Evolutionary conservation across 176 grass and related monocot genomes (phyloP).

Genomic region (Oryza punctata): DNA sequence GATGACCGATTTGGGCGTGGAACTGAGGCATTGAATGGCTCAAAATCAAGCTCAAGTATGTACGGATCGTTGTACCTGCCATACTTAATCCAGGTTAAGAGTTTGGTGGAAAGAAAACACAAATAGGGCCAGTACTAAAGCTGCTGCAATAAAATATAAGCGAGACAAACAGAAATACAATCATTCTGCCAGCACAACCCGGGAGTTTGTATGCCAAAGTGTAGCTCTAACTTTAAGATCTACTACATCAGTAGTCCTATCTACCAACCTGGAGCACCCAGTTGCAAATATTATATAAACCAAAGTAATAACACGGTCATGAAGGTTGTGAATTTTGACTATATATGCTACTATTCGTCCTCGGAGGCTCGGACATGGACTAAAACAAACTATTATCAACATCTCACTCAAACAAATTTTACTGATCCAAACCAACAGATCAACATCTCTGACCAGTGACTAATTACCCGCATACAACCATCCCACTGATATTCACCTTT

Average conservation of each 20-base stretch:
- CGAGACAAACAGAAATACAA: background rate
- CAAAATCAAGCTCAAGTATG: conserved; percentile 86
- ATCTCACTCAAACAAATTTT: background rate
- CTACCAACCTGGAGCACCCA: background rate
- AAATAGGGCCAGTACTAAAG: background rate
- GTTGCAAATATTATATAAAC: background rate
- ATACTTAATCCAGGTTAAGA: conserved; percentile 20
- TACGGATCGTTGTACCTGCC: conserved; percentile 51
- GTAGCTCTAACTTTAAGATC: background rate
- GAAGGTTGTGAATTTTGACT: background rate
- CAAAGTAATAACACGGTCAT: background rate
- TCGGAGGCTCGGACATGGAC: background rate
- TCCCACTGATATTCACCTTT: background rate
- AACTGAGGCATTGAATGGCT: conserved; percentile 87
- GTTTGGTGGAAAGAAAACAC: background rate
- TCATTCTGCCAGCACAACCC: background rate
- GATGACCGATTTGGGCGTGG: conserved; percentile 77
- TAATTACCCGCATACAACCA: background rate
- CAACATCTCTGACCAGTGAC: background rate
- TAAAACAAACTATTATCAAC: background rate
- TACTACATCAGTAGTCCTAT: background rate
- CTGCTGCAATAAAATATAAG: background rate
- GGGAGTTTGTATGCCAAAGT: background rate
- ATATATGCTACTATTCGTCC: background rate
- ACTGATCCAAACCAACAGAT: background rate